Conservation (phyloP, 2,329 filamentous ascomycete genomes). For the Phoma herbarum region DNA sequence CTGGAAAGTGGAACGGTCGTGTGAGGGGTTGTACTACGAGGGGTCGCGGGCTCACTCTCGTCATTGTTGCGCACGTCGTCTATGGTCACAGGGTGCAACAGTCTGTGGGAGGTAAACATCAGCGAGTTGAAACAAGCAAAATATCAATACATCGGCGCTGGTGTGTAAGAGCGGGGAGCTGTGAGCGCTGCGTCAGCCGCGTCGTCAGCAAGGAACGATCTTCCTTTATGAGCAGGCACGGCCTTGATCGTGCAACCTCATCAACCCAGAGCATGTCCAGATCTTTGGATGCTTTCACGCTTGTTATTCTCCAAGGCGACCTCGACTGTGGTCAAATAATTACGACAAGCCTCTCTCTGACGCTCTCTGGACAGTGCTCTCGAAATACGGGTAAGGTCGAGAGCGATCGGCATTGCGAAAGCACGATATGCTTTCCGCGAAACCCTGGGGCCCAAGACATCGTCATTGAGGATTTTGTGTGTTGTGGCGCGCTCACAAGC, state of each 20-base stretch:
- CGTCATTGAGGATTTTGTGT: background rate
- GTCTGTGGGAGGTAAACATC: conserved; percentile 9
- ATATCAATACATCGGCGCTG: conserved; percentile 7
- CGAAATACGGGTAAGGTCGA: background rate
- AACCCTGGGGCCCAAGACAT: background rate
- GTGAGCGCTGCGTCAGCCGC: conserved; percentile 8
- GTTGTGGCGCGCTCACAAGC: background rate
- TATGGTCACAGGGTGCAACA: conserved; percentile 6
- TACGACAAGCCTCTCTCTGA: background rate
- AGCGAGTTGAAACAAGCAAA: background rate
- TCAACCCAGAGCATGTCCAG: background rate
- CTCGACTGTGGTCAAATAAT: background rate
- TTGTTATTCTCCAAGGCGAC: background rate
- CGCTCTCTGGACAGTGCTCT: background rate
- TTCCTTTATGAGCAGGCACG: conserved; percentile 2
- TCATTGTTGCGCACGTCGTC: conserved; percentile 10
- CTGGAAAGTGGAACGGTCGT: conserved; percentile 12
- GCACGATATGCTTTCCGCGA: background rate
- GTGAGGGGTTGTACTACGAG: conserved; percentile 18
- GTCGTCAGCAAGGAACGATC: conserved; percentile 13
- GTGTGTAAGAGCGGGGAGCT: conserved; percentile 14
- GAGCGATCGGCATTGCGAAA: background rate
- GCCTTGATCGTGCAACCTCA: conserved; percentile 5
- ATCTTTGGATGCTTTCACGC: background rate
- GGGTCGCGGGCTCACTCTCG: conserved; percentile 4